Base-by-base conservation (phyloP, 106 monocot species). In the Allium sativum region DNA sequence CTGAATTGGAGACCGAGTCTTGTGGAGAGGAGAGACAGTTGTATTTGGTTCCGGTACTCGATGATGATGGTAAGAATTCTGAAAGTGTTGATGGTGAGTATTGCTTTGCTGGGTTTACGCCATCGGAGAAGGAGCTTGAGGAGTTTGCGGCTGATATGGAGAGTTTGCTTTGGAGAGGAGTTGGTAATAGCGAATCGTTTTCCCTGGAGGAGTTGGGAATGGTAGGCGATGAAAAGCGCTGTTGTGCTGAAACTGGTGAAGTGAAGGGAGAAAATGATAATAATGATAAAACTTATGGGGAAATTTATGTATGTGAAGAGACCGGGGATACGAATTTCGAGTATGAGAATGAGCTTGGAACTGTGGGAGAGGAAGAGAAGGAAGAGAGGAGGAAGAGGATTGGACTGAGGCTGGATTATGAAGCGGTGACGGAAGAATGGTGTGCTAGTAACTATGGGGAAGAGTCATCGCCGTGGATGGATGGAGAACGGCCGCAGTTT, bases 61-160 rank as follows among this genome's bases (percentile, higher is more conserved):
- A 95, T 71, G 86, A 89, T 0, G 72, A 58, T 42, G 12, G 10
- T 48, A 22, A 19, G 40, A 52, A 3, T n/a, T 45, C 41, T 7
- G 14, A 15, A 11, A 6, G 22, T 20, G 44, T 17, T 17, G 40
- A 40, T 50, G 1, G 15, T 13, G 50, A 68, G 3, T 42, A 47
- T 22, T 12, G 57, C 8, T 58, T 70, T 16, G 41, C 62, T 13
- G 74, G 70, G 15, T 67, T 89, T 46, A 61, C 64, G 4, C 77
- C 79, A 15, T 56, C 82, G 0, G 89, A 87, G 18, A 56, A 69
- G 16, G 94, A 95, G 11, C 61, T 90, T 9, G 83, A 57, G 12
- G 94, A 95, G 42, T 95, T 95, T 71, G 83, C 89, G 0, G 83
- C 89, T 11, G 81, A 95, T 58, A 81, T 95, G 72, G 94, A 95